phyloP scores from a whole-genome alignment of 176 grass and related monocot genomes.

The Oryza glaberrima region DNA sequence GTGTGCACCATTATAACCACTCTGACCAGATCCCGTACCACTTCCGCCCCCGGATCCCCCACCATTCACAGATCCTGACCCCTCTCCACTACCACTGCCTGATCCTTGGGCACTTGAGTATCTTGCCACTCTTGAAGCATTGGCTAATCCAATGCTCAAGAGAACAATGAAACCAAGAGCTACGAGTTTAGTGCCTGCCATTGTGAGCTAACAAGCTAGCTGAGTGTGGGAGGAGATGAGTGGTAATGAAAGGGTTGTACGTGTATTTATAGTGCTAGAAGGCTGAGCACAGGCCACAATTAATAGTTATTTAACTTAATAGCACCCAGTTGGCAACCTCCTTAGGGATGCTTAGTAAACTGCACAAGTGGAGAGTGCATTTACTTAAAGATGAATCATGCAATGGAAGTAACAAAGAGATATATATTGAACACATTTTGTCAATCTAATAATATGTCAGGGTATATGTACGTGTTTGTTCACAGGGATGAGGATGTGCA shows the following conservation, averaged over 20 bases:
- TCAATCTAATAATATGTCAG: too few species aligned
- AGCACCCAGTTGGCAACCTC: too few species aligned
- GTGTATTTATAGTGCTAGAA: slow-evolving; percentile 8
- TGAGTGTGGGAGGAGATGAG: not conserved
- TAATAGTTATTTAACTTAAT: too few species aligned
- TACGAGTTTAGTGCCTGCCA: slow-evolving; percentile 14
- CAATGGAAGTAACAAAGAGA: too few species aligned
- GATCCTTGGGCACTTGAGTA: slow-evolving; percentile 30
- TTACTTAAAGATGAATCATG: too few species aligned
- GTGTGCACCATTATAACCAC: not conserved
- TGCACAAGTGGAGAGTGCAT: too few species aligned
- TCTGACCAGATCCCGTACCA: not conserved
- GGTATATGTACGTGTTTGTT: too few species aligned
- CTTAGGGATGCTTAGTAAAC: too few species aligned
- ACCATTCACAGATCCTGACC: not conserved
- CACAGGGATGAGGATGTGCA: too few species aligned
- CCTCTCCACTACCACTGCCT: not conserved
- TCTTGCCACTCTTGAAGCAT: slow-evolving; percentile 15
- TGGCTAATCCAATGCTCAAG: slow-evolving; percentile 15
- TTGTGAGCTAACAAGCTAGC: not conserved
- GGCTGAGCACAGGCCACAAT: too few species aligned
- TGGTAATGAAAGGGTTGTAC: not conserved
- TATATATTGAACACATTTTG: too few species aligned
- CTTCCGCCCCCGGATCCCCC: not conserved
- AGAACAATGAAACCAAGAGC: slow-evolving; percentile 11